Conservation (phyloP, 2,329 filamentous ascomycete genomes). For the Pseudocercospora fuligena region DNA sequence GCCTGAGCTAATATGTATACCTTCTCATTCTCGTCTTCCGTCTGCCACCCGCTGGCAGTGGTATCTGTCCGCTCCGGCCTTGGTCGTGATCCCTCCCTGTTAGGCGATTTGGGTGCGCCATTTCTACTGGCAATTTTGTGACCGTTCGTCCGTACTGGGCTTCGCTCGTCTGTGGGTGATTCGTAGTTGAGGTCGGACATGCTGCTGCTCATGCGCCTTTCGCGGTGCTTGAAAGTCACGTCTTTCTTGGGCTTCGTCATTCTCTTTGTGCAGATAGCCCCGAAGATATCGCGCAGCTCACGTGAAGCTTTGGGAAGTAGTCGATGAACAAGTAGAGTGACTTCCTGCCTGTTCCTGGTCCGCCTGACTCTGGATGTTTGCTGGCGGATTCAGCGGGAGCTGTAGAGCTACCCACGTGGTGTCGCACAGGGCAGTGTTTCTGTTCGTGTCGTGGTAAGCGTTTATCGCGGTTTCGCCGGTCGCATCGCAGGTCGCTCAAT, state of each 20-base stretch:
- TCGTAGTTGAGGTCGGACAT: constrained; percentile 58
- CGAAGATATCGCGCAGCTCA: not conserved
- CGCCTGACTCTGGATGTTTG: not conserved
- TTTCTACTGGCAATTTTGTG: constrained; percentile 57
- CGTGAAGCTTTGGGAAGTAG: not conserved
- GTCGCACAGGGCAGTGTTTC: not conserved
- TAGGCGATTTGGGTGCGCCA: constrained; percentile 34
- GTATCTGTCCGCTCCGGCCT: constrained; percentile 34
- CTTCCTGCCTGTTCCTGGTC: not conserved
- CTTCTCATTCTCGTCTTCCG: constrained; percentile 42
- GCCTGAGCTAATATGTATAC: constrained; percentile 11
- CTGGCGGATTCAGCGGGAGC: not conserved
- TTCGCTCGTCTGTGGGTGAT: constrained; percentile 34
- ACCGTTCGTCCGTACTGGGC: constrained; percentile 48
- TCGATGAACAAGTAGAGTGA: not conserved
- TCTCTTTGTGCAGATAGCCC: not conserved
- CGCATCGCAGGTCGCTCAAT: not conserved
- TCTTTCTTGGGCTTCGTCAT: constrained; percentile 62
- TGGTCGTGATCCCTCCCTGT: constrained; percentile 30
- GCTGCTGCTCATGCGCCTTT: constrained; percentile 63
- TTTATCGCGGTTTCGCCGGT: not conserved
- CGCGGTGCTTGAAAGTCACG: constrained; percentile 65
- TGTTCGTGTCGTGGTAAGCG: not conserved
- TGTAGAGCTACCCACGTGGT: constrained; percentile 1
- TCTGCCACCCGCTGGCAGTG: constrained; percentile 41